Base-by-base conservation (phyloP, 768 basidiomycete species). In the Rhodotorula diobovata region DNA sequence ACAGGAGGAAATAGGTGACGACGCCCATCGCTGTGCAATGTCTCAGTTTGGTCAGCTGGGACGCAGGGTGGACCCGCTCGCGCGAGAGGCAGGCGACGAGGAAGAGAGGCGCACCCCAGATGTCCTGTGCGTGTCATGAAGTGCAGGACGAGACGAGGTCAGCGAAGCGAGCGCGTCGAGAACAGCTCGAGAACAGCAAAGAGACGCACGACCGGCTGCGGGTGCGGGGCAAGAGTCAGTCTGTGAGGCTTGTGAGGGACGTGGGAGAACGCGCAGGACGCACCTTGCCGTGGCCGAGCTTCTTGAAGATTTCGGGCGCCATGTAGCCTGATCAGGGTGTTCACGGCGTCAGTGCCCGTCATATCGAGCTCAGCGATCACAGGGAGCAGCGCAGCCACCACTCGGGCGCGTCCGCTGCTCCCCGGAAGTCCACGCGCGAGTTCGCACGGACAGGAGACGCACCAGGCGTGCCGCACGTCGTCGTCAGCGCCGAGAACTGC, bases 1-100 rank as follows among this genome's bases (percentile, higher is more conserved):
- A 88, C 37, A 97, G 88, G 8, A 97, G 83, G 88, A 96, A 96
- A 82, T 97, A 97, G 21, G 95, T 90, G 80, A 99, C 94, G 60
- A 99, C 95, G 50, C 95, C 95, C 87, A 98, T 94, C 1, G 95
- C 58, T 59, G 58, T 14, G 28, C 55, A 28, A 32, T 93, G 94
- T 93, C 11, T 54, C 53, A 54, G 53, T 28, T 11, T 4, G 30
- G 11, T 8, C 4, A 30, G 7, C 30, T 53, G 23, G 9, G 30
- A 15, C 18, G 28, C 14, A 4, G 11, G n/a, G 16, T 14, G 32
- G 20, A n/a, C n/a, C n/a, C n/a, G n/a, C n/a, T n/a, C 15, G 55
- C 34, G 21, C 21, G 23, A 30, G 43, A 59, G 32, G 41, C 5
- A n/a, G n/a, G 3, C 41, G 41, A 43, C 34, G 35, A 25, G 18